Base-by-base conservation (phyloP, 2,329 filamentous ascomycete species). In the Diaporthe destruens region DNA sequence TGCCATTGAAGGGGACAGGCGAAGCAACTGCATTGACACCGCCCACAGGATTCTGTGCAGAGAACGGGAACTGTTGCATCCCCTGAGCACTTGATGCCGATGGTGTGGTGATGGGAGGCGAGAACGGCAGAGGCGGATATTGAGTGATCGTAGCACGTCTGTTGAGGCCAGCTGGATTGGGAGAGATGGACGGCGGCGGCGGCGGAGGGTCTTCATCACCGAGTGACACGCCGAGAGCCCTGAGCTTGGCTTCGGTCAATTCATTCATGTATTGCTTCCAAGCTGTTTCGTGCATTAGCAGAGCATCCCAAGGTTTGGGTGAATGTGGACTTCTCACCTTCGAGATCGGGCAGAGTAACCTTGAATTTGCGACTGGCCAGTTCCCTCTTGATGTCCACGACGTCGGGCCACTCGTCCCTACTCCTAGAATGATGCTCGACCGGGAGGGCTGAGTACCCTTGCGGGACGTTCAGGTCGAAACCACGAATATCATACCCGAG, bases 221-320 rank as follows among this genome's bases (percentile, higher is more conserved):
- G 74, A 94, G 87, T 23, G 91, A 95, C 16, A 98, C 96, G 75
- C 96, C 96, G 71, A 99, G 87, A 66, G 96, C 95, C 74, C 95
- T 91, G 68, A 99, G 87, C 83, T 98, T 99, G 74, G 96, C 94
- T 84, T 99, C 96, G 76, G 94, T 91, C 47, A 98, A 85, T 76
- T 93, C 92, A 70, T 93, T 89, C 72, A 95, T 93, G 81, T 98
- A 98, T 34, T 90, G 86, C 78, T 94, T 92, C 89, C 89, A 91
- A 1, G 88, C 87, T 87, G 71, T n/a, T 65, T 53, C 2, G 63
- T 6, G 34, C 36, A 51, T 78, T 77, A 78, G 78, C 67, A 69
- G 32, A 59, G 9, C 14, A 32, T 47, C n/a, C 32, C 12, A 14
- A 1, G 12, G 23, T 18, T 69, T 6, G 36, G 18, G 16, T 16